Conservation (phyloP, 2,329 filamentous ascomycete genomes). For the Calonectria ilicicola region DNA sequence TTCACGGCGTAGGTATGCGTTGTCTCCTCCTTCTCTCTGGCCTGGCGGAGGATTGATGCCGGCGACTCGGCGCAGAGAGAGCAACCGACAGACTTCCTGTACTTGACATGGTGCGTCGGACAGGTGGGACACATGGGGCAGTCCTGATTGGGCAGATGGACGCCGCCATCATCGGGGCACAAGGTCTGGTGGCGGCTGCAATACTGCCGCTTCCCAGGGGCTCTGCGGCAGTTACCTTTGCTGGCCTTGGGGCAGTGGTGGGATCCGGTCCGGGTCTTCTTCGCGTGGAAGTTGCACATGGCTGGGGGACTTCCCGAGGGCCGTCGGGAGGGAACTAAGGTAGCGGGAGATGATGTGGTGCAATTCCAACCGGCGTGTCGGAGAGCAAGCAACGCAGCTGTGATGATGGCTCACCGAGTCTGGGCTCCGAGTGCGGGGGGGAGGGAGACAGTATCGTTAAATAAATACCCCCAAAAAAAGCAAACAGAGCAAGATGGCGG, state of each 20-base stretch:
- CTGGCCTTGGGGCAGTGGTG: constrained; percentile 11
- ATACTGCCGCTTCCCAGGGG: background rate
- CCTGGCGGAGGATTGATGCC: background rate
- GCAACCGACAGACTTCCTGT: background rate
- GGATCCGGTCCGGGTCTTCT: background rate
- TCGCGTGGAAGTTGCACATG: constrained; percentile 3
- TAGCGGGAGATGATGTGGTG: background rate
- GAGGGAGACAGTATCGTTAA: background rate
- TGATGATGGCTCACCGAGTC: background rate
- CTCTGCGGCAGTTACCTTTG: constrained; percentile 8
- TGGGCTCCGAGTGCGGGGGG: background rate
- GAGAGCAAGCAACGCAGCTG: background rate
- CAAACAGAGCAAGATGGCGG: background rate
- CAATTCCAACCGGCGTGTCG: background rate
- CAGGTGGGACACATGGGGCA: constrained; percentile 1
- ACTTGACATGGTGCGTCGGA: constrained; percentile 15
- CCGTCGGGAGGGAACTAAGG: background rate
- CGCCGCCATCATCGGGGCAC: constrained; percentile 3
- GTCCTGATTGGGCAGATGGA: background rate
- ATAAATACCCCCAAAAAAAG: background rate
- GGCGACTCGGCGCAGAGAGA: background rate
- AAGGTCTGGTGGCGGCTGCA: constrained; percentile 1
- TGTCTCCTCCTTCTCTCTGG: no score
- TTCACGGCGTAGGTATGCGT: background rate
- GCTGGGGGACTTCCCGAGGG: background rate